Evolutionary conservation across 2,329 filamentous ascomycete genomes (phyloP).

Genomic region (Aspergillus piperis): DNA sequence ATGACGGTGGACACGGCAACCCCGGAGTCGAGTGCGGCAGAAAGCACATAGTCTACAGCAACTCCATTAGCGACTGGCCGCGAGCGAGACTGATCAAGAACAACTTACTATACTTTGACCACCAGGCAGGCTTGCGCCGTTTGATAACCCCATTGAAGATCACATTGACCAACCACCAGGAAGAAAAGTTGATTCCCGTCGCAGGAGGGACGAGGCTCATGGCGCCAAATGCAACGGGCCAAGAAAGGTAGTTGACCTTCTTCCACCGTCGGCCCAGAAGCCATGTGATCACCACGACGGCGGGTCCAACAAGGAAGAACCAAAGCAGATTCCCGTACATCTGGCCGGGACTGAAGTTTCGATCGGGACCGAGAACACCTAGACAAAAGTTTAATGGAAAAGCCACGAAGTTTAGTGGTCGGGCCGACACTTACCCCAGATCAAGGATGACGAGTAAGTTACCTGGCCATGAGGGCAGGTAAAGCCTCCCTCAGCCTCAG

Average conservation of each 20-base stretch:
- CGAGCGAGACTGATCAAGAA: too few species aligned
- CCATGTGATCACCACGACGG: slow-evolving; percentile 63
- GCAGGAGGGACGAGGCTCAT: slow-evolving; percentile 67
- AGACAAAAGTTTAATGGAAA: neutral
- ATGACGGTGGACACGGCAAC: slow-evolving; percentile 47
- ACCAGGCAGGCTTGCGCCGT: slow-evolving; percentile 48
- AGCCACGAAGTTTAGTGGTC: neutral
- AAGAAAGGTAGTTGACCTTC: slow-evolving; percentile 65
- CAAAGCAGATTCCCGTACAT: slow-evolving; percentile 67
- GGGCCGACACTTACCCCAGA: slow-evolving; percentile 58
- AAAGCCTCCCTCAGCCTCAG: slow-evolving; percentile 61
- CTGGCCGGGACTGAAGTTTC: slow-evolving; percentile 65
- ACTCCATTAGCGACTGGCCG: too few species aligned
- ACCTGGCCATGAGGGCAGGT: slow-evolving; percentile 59
- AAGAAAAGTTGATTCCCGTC: slow-evolving; percentile 69
- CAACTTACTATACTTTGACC: slow-evolving; percentile 48
- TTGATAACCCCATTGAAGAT: slow-evolving; percentile 51
- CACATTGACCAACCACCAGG: slow-evolving; percentile 59
- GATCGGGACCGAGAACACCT: slow-evolving; percentile 65
- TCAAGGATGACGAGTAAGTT: slow-evolving; percentile 69
- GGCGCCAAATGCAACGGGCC: slow-evolving; percentile 68
- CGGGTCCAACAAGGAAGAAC: slow-evolving; percentile 70
- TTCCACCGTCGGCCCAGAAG: slow-evolving; percentile 61
- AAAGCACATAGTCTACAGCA: slow-evolving; percentile 44
- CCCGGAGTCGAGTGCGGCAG: slow-evolving; percentile 47